phyloP scores from a whole-genome alignment of 768 basidiomycete species.

The Tylopilus rubrobrunneus region DNA sequence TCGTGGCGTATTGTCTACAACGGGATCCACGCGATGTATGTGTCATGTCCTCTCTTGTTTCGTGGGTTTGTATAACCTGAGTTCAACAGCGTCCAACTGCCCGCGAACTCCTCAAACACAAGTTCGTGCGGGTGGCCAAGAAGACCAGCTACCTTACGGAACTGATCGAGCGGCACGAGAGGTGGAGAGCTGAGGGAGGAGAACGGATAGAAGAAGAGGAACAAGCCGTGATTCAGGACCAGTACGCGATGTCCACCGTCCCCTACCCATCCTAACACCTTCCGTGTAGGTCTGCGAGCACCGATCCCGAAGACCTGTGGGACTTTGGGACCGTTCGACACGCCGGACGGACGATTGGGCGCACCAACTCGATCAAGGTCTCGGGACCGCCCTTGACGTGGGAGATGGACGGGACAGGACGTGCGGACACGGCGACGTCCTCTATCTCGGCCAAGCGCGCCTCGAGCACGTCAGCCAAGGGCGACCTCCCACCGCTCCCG shows the following conservation, averaged over 20 bases:
- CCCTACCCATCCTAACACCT: not conserved
- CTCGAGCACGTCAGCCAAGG: slow-evolving; percentile 48
- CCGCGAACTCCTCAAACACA: slow-evolving; percentile 93
- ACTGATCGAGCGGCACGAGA: slow-evolving; percentile 89
- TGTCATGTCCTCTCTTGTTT: slow-evolving; percentile 9
- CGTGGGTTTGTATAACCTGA: slow-evolving; percentile 12
- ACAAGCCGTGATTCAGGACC: slow-evolving; percentile 53
- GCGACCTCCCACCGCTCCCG: slow-evolving; percentile 60
- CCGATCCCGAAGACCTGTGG: slow-evolving; percentile 84
- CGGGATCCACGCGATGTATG: slow-evolving; percentile 89
- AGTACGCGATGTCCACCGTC: slow-evolving; percentile 42
- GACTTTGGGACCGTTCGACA: slow-evolving; percentile 96
- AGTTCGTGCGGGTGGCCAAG: slow-evolving; percentile 92
- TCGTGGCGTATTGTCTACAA: slow-evolving; percentile 89
- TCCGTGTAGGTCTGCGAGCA: slow-evolving; percentile 43
- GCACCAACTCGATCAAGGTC: slow-evolving; percentile 50
- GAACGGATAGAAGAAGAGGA: slow-evolving; percentile 72
- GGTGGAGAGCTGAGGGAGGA: slow-evolving; percentile 90
- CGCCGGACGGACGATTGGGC: slow-evolving; percentile 66
- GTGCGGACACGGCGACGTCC: slow-evolving; percentile 37
- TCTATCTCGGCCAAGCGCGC: slow-evolving; percentile 29
- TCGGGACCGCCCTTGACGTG: slow-evolving; percentile 74
- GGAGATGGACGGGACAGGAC: slow-evolving; percentile 64
- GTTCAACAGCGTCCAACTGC: slow-evolving; percentile 79
- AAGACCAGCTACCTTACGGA: slow-evolving; percentile 94